These are phyloP conservation scores for Bretschneidera sinensis DNA, from an alignment of 345 rosid species.

Conservation along the genomic window DNA sequence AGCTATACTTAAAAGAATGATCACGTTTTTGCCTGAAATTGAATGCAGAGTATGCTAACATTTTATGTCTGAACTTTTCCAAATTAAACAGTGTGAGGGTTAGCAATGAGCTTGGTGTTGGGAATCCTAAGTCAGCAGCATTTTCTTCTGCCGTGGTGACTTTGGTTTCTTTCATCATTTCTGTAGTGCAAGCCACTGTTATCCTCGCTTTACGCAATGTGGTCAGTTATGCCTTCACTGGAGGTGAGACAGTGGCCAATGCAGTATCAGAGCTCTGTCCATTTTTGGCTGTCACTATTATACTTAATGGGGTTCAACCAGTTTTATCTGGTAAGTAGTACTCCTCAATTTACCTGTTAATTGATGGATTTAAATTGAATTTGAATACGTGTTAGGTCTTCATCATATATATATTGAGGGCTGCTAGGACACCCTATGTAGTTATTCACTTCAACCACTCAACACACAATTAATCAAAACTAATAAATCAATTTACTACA, in stretches of 20 bases:
- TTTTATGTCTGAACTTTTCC: no score
- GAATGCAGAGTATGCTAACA: no score
- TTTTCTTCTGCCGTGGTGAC: slow-evolving; percentile 47
- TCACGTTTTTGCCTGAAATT: no score
- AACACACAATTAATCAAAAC: no score
- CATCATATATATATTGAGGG: no score
- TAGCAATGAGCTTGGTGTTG: slow-evolving; percentile 60
- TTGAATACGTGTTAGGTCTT: no score
- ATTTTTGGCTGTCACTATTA: slow-evolving; percentile 39
- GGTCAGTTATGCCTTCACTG: slow-evolving; percentile 50
- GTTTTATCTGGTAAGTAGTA: slow-evolving; percentile 46
- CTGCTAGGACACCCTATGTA: no score
- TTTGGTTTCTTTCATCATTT: slow-evolving; percentile 31
- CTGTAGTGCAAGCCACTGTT: slow-evolving; percentile 32
- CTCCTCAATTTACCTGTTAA: no score
- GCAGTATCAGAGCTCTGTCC: slow-evolving; percentile 61
- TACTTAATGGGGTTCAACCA: slow-evolving; percentile 66
- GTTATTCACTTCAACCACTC: no score
- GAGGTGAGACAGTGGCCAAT: slow-evolving; percentile 40
- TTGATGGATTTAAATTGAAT: no score
- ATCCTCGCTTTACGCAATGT: slow-evolving; percentile 37
- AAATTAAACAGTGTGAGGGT: slow-evolving; percentile 55
- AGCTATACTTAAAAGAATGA: no score
- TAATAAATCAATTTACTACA: no score
- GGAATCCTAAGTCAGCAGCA: slow-evolving; percentile 50